Evolutionary conservation across 768 basidiomycete species (phyloP), one percentile per base, ranked within the genome.

Genomic region (Hericium alpestre): DNA sequence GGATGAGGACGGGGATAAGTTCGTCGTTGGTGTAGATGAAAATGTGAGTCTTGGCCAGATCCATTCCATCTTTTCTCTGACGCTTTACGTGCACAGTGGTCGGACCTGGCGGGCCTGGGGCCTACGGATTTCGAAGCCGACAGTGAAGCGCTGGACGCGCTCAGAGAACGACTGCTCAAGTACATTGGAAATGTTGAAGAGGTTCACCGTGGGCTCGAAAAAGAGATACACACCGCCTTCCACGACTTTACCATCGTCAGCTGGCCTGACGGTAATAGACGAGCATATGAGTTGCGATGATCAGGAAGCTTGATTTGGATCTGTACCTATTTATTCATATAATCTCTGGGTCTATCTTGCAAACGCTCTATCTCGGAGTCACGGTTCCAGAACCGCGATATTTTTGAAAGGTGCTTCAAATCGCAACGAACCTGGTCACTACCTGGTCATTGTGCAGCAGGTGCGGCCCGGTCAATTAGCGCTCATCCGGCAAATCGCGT

Each of bases 161-260:
- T 63, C n/a, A 51, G 52, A 22, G 39, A 58, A 51, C 60, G 60
- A 10, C 55, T 63, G 13, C 41, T 43, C 1, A 41, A 38, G n/a
- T 63, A 58, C 11, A 55, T 63, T 13, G 60, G 62, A 18, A 61
- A 63, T 32, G 4, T 61, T 13, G 57, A 56, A n/a, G 57, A 46
- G 1, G 56, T 58, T 10, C 59, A 62, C 48, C 25, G 20, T 15
- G 61, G 54, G 2, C 54, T 37, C 38, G 52, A 52, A 38, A 39
- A 43, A 11, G 59, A 60, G 23, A 43, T 47, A n/a, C 53, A 41
- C 11, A 48, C 53, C 4, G 52, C 57, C 13, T 50, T 54, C 5
- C 49, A 51, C 27, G 62, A 63, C 13, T 61, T 49, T 18, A 51
- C 60, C 13, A 43, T 63, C 10, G 55, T 60, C 32, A 61, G 60